A percentile compares a stretch with the other conserved stretches of the same genome.
Conservation (phyloP, 1,284 basidiomycete species). For the Mycena citricolor region DNA sequence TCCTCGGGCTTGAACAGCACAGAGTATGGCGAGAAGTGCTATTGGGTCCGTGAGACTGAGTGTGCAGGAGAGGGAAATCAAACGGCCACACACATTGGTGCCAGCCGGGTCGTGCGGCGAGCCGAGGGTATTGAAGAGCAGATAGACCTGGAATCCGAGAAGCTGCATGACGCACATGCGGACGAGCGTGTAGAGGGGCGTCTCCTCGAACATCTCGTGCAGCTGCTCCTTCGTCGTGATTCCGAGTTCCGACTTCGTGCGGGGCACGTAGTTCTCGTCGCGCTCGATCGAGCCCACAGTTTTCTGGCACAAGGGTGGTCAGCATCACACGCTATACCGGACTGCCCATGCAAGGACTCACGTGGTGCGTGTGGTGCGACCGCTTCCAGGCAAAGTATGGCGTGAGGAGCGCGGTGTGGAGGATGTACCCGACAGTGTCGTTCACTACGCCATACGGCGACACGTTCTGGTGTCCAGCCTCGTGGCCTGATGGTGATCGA, state of each 20-base stretch:
- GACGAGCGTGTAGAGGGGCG: slow-evolving; percentile 39
- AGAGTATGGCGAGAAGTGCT: slow-evolving; percentile 71
- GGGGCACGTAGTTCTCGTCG: slow-evolving; percentile 56
- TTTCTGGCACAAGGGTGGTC: background rate
- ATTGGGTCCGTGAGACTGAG: slow-evolving; percentile 24
- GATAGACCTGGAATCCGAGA: slow-evolving; percentile 39
- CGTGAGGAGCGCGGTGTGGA: slow-evolving; percentile 43
- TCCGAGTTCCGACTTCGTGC: slow-evolving; percentile 41
- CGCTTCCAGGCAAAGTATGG: slow-evolving; percentile 46
- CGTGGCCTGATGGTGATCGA: no score
- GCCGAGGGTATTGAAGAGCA: slow-evolving; percentile 37
- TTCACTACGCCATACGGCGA: slow-evolving; percentile 35
- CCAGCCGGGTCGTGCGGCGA: slow-evolving; percentile 39
- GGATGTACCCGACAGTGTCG: slow-evolving; percentile 36
- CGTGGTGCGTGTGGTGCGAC: slow-evolving; percentile 47
- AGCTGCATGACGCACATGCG: slow-evolving; percentile 47
- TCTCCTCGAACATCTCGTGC: slow-evolving; percentile 44
- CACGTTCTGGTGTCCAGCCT: slow-evolving; percentile 41
- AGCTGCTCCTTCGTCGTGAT: slow-evolving; percentile 47
- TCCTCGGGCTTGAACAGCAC: slow-evolving; percentile 77
- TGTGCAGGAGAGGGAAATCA: background rate
- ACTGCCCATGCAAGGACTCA: slow-evolving; percentile 22
- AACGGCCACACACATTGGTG: slow-evolving; percentile 31
- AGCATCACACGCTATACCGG: no score
- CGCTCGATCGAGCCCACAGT: slow-evolving; percentile 41